These are phyloP conservation scores for Mycena vulgaris DNA, from an alignment of 768 basidiomycete genomes.

Conservation along the genomic window DNA sequence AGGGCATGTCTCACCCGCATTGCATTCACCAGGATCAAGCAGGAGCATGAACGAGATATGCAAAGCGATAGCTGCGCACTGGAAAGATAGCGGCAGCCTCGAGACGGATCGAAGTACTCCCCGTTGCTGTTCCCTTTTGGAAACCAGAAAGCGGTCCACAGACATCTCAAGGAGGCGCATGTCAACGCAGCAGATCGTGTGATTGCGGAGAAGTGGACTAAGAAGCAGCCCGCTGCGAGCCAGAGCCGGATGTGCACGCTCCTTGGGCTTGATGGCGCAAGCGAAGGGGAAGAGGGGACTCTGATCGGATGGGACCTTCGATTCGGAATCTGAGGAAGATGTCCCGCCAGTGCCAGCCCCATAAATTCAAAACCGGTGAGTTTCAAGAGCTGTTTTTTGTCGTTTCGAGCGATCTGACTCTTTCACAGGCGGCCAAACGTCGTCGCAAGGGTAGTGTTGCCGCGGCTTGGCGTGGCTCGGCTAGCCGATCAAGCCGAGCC, in stretches of 20 bases:
- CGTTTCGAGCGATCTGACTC: neutral
- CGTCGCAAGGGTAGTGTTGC: neutral
- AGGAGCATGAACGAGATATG: conserved; percentile 14
- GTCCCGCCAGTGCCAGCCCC: neutral
- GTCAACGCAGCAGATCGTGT: conserved; percentile 5
- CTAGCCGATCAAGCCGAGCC: no score
- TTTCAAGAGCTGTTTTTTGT: neutral
- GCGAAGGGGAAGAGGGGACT: no score
- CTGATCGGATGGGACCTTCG: no score
- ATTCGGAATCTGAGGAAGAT: conserved; percentile 3
- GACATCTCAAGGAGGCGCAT: conserved; percentile 12
- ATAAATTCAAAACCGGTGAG: neutral
- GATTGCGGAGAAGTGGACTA: conserved; percentile 7
- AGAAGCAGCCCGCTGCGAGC: neutral
- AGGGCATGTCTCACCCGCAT: no score
- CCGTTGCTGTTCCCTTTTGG: conserved; percentile 20
- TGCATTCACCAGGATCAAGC: neutral
- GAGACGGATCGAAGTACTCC: conserved; percentile 19
- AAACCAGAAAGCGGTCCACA: conserved; percentile 10
- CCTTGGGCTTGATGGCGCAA: conserved; percentile 1
- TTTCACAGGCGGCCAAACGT: neutral
- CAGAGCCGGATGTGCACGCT: neutral
- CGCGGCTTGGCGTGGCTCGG: no score
- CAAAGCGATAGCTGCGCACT: conserved; percentile 15
- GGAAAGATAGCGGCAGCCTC: neutral